These are phyloP conservation scores for Neophaeococcomyces mojaviensis DNA, from an alignment of 2,329 filamentous ascomycete genomes.

Conservation along the genomic window DNA sequence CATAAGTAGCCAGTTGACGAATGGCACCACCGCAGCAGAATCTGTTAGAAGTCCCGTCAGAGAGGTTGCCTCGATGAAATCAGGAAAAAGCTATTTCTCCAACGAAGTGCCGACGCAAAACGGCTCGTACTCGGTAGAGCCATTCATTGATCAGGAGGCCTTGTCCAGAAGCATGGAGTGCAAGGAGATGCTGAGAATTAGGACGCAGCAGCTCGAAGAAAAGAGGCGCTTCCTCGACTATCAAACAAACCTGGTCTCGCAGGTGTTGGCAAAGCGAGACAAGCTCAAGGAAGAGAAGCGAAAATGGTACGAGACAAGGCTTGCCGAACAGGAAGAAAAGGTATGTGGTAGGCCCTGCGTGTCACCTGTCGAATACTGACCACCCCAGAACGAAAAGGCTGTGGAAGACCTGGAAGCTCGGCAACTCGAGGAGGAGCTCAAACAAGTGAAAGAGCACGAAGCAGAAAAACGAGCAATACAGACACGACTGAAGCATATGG, in stretches of 20 bases:
- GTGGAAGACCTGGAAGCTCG: constrained; percentile 35
- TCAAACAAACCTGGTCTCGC: constrained; percentile 14
- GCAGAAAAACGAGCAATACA: constrained; percentile 35
- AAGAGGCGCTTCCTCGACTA: constrained; percentile 22
- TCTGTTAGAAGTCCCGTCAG: constrained; percentile 10
- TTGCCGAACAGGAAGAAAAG: constrained; percentile 33
- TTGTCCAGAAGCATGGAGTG: constrained; percentile 19
- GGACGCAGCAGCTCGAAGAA: constrained; percentile 20
- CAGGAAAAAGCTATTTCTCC: constrained; percentile 19
- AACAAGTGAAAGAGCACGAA: constrained; percentile 38
- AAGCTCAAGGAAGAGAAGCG: constrained; percentile 25
- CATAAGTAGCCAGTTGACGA: constrained; percentile 12
- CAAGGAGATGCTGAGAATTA: constrained; percentile 17
- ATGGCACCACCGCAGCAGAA: constrained; percentile 10
- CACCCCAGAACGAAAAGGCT: constrained; percentile 30
- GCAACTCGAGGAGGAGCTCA: constrained; percentile 38
- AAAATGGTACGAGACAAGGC: constrained; percentile 25
- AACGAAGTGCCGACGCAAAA: constrained; percentile 10
- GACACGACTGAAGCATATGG: constrained; percentile 41
- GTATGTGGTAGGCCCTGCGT: constrained; percentile 21
- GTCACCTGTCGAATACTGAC: constrained; percentile 6
- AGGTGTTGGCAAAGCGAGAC: constrained; percentile 16
- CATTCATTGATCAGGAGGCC: constrained; percentile 14
- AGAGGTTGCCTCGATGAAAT: constrained; percentile 16
- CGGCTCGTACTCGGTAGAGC: constrained; percentile 10